Percentiles rank a stretch among this genome's conserved stretches.
phyloP scores from a whole-genome alignment of 345 rosid genomes.

The Cardiospermum halicacabum region DNA sequence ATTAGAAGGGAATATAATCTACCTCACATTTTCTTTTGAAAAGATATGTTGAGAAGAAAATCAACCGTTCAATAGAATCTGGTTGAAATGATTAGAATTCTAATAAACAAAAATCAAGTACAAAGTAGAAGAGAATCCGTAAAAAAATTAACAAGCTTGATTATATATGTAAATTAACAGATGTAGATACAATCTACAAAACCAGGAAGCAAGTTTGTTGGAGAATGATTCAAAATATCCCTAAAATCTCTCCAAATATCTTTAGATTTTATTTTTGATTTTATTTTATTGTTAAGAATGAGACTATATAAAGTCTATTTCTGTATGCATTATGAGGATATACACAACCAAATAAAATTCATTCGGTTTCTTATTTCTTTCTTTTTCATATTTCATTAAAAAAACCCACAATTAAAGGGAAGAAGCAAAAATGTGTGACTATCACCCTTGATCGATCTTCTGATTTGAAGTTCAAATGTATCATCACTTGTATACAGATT shows the following conservation, averaged over 20 bases:
- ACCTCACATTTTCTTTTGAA: no score
- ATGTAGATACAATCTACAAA: not conserved
- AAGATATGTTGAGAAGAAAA: not conserved
- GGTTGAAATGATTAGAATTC: not conserved
- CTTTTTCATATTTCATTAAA: no score
- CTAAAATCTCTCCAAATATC: no score
- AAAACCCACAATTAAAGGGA: not conserved
- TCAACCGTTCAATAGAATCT: not conserved
- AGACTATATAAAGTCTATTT: no score
- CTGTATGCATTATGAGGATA: no score
- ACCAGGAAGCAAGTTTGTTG: not conserved
- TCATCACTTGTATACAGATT: not conserved
- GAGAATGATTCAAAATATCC: no score
- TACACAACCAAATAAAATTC: no score
- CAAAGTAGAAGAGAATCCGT: no score
- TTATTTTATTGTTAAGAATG: no score
- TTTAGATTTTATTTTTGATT: no score
- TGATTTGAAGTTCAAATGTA: conserved; percentile 12
- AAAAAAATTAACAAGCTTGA: not conserved
- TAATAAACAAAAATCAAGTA: not conserved
- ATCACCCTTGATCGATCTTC: conserved; percentile 6
- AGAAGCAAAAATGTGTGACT: not conserved
- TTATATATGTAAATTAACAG: not conserved
- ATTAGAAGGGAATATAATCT: no score
- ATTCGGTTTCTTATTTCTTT: no score